Evolutionary conservation across 768 basidiomycete species (phyloP).

Genomic region (Collybiopsis luxurians): DNA sequence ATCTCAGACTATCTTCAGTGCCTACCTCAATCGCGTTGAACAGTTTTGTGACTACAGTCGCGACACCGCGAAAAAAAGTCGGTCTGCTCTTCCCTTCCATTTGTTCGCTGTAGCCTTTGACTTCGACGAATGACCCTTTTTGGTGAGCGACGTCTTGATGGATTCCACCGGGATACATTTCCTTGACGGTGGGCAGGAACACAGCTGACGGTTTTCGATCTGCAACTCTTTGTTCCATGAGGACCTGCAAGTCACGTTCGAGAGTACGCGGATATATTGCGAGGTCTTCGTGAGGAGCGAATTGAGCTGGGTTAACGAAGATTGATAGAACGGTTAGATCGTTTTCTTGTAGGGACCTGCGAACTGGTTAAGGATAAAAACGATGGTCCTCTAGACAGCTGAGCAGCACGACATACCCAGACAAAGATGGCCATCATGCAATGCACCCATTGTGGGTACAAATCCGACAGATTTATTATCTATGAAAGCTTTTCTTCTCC

Average conservation of each 20-base stretch:
- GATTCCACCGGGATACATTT: slow-evolving; percentile 95
- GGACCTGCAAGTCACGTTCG: slow-evolving; percentile 63
- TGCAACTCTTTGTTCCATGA: slow-evolving; percentile 37
- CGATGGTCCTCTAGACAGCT: too few relatives aligned
- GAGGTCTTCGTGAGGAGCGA: slow-evolving; percentile 94
- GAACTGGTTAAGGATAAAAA: slow-evolving; percentile 50
- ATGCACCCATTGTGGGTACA: slow-evolving; percentile 97
- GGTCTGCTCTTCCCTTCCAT: slow-evolving; percentile 92
- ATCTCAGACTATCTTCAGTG: too few relatives aligned
- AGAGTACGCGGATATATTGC: slow-evolving; percentile 89
- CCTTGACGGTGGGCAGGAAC: slow-evolving; percentile 74
- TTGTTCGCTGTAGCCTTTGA: slow-evolving; percentile 86
- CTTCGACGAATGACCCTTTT: slow-evolving; percentile 87
- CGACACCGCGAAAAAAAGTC: slow-evolving; percentile 92
- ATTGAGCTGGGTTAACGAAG: slow-evolving; percentile 98
- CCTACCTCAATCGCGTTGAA: slow-evolving; percentile 89
- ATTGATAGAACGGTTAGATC: slow-evolving; percentile 90
- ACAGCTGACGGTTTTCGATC: slow-evolving; percentile 58
- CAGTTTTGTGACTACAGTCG: slow-evolving; percentile 91
- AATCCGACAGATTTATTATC: slow-evolving; percentile 75
- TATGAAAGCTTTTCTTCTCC: slow-evolving; percentile 66
- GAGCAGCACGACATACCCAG: slow-evolving; percentile 57
- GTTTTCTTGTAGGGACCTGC: slow-evolving; percentile 70
- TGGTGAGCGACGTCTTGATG: slow-evolving; percentile 70
- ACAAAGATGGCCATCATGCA: slow-evolving; percentile 91